phyloP scores from a whole-genome alignment of 2,329 filamentous ascomycete species.

The Chaetomiaceae sp. region DNA sequence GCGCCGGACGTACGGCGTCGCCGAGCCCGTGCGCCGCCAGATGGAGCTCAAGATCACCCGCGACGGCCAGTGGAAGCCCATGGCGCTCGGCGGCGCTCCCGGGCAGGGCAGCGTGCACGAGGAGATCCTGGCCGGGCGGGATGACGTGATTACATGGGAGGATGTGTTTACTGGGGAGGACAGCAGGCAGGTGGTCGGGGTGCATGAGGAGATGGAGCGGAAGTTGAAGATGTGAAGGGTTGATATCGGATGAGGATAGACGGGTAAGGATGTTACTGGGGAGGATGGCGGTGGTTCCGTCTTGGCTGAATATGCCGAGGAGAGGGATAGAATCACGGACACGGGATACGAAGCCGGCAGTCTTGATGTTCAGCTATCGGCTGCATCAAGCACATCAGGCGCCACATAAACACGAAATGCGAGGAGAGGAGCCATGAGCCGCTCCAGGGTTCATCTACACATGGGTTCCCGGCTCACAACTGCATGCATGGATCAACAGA shows the following conservation, averaged over 20 bases:
- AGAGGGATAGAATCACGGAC: too few relatives aligned
- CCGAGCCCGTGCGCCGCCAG: slow-evolving; percentile 82
- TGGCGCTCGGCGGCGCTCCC: slow-evolving; percentile 54
- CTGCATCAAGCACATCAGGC: not conserved
- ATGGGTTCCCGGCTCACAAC: not conserved
- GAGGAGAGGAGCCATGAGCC: not conserved
- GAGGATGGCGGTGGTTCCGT: not conserved
- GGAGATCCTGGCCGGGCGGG: slow-evolving; percentile 79
- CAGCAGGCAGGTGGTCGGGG: slow-evolving; percentile 61
- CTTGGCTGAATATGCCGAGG: too few relatives aligned
- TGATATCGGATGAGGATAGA: not conserved
- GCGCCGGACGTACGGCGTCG: slow-evolving; percentile 82
- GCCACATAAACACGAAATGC: not conserved
- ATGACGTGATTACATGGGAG: slow-evolving; percentile 81
- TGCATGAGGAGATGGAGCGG: slow-evolving; percentile 92
- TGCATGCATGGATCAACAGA: not conserved
- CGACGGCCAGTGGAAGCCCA: slow-evolving; percentile 74
- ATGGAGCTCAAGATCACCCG: slow-evolving; percentile 93
- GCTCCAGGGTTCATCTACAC: too few relatives aligned
- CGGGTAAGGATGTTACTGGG: not conserved
- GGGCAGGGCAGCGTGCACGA: slow-evolving; percentile 70
- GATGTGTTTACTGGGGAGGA: slow-evolving; percentile 84
- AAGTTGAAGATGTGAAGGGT: slow-evolving; percentile 70
- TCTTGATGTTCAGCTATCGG: not conserved
- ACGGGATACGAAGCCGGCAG: not conserved